These are phyloP conservation scores for Solanum chacoense DNA, from an alignment of 305 asterid genomes.

Conservation along the genomic window DNA sequence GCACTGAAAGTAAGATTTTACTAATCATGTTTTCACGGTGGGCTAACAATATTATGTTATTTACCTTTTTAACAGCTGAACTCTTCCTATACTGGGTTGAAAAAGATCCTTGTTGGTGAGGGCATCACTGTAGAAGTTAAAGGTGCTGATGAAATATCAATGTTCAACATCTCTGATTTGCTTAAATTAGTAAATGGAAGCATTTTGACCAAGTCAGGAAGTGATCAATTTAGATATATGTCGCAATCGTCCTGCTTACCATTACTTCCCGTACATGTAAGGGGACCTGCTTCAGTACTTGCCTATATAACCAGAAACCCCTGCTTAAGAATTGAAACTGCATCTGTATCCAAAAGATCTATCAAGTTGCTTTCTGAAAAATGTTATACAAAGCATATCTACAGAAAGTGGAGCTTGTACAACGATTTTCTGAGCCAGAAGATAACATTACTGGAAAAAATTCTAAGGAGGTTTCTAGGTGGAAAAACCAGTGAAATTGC, in stretches of 20 bases:
- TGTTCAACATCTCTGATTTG: conserved; percentile 24
- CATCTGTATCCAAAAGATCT: conserved; percentile 21
- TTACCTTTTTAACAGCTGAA: conserved; percentile 34
- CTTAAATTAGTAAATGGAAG: conserved; percentile 18
- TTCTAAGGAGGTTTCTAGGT: conserved; percentile 25
- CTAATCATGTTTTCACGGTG: neutral
- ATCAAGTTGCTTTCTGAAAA: conserved; percentile 48
- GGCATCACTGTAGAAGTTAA: conserved; percentile 64
- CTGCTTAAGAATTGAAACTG: conserved; percentile 26
- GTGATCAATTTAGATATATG: conserved; percentile 11
- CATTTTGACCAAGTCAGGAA: conserved; percentile 9
- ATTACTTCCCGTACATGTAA: conserved; percentile 33
- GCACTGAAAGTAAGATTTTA: neutral
- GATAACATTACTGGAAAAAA: conserved; percentile 34
- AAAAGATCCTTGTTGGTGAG: conserved; percentile 53
- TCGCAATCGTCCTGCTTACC: conserved; percentile 37
- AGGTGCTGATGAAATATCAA: conserved; percentile 56
- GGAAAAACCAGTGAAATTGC: conserved; percentile 14
- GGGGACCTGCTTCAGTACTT: conserved; percentile 49
- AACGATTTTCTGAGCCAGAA: conserved; percentile 22
- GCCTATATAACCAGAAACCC: conserved; percentile 52
- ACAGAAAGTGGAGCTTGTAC: conserved; percentile 21
- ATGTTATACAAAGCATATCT: conserved; percentile 33
- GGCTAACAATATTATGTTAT: conserved; percentile 7
- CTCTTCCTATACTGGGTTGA: conserved; percentile 41